Base-by-base conservation (phyloP, 257 asterid species). In the Rubia yunnanensis region DNA sequence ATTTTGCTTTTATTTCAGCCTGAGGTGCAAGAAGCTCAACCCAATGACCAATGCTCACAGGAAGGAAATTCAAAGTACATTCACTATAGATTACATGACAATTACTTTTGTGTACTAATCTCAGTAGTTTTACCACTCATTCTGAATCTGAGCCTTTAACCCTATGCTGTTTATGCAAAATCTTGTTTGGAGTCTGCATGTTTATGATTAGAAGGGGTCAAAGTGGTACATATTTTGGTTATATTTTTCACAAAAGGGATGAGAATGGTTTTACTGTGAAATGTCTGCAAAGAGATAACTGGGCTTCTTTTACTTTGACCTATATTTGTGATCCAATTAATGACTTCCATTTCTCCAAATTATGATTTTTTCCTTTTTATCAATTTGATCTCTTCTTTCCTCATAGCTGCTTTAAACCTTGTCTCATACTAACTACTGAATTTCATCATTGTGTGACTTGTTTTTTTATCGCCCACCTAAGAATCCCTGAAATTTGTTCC, bases 41-140 rank as follows among this genome's bases (percentile, higher is more conserved):
- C 86, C 60, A 80, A 77, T 50, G 84, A 83, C 52, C 75, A 84
- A 71, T 70, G 66, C 65, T 57, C 75, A 2, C 83, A 54, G 72
- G 96, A 77, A 70, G 95, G 65, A 60, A 85, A 86, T 76, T 85
- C 96, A 8, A 90, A 81, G 99, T 90, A 90, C 73, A 80, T 35
- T 41, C 38, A 67, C 70, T 73, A 3, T n/a, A 62, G 66, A 65
- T 70, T 58, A 48, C 55, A 66, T 52, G 4, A 52, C 68, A 7
- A 26, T 18, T 64, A 0, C 53, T 38, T 62, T 22, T 60, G 38
- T 15, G 24, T 44, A 23, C 26, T 22, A 11, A 14, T 38, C 20
- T 10, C 41, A 7, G 26, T 64, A 41, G 41, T 58, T 20, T 24
- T 1, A 11, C 24, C 14, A 24, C 11, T 41, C 48, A 1, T 3